Evolutionary conservation across 192 early-diverging fungal genomes (phyloP).

Genomic region (Backusella parvicylindrica): DNA sequence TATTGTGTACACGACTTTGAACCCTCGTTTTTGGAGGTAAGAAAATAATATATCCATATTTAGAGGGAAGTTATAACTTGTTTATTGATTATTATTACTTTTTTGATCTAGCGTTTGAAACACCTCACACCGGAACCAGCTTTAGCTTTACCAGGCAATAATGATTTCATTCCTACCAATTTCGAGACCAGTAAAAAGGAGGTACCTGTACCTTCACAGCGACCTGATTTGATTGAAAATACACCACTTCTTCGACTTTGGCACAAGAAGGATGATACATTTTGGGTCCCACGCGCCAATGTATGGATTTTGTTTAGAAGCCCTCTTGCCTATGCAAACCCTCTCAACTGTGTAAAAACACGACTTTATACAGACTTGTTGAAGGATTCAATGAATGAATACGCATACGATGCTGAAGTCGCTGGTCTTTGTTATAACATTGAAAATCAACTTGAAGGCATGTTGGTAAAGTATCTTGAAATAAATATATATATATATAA

Average conservation of each 20-base stretch:
- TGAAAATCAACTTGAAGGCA: constrained; percentile 62
- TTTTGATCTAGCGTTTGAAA: constrained; percentile 24
- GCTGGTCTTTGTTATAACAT: constrained; percentile 79
- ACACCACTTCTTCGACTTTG: constrained; percentile 65
- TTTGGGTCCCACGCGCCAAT: constrained; percentile 84
- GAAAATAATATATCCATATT: neutral
- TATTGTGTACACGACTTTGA: constrained; percentile 67
- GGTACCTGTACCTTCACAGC: constrained; percentile 9
- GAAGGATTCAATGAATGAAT: constrained; percentile 79
- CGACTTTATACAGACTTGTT: constrained; percentile 73
- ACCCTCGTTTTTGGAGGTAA: constrained; percentile 46
- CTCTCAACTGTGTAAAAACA: constrained; percentile 60
- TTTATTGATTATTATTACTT: neutral
- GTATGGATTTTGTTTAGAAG: constrained; percentile 66
- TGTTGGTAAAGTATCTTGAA: constrained; percentile 41
- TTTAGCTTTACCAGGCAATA: constrained; percentile 63
- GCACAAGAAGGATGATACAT: constrained; percentile 94
- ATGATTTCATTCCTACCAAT: constrained; percentile 82
- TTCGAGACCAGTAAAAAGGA: constrained; percentile 54
- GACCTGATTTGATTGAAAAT: constrained; percentile 59
- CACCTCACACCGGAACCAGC: constrained; percentile 40
- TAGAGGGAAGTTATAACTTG: constrained; percentile 2
- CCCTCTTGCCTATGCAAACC: constrained; percentile 66
- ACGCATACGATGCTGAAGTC: constrained; percentile 84
- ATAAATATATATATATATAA: too few species aligned